phyloP scores from a whole-genome alignment of 2,329 filamentous ascomycete species.

The Ophiostoma sp. region DNA sequence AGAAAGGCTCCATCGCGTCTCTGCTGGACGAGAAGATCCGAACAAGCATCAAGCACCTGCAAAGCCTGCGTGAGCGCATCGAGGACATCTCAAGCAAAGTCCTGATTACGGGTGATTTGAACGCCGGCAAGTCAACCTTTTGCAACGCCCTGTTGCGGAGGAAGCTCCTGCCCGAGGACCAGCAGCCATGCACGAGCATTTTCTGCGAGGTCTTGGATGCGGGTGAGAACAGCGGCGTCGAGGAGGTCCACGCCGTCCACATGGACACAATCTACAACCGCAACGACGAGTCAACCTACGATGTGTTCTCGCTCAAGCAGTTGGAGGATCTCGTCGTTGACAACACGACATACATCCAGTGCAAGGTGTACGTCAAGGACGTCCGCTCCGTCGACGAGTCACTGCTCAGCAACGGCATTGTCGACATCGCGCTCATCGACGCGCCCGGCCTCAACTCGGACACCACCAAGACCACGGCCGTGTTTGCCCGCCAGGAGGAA shows the following conservation, averaged over 20 bases:
- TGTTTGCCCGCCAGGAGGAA: conserved; percentile 95
- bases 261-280: conserved; percentile 74
- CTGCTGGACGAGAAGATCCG: conserved; percentile 90
- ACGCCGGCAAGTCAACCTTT: conserved; percentile 97
- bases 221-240: conserved; percentile 80
- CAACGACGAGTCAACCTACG: conserved; percentile 89
- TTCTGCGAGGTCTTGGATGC: conserved; percentile 96
- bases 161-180: conserved; percentile 91
- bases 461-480: conserved; percentile 92
- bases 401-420: conserved; percentile 91
- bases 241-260: conserved; percentile 94
- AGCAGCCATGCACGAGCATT: conserved; percentile 96
- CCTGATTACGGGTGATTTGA: conserved; percentile 88
- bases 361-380: conserved; percentile 95
- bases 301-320: conserved; percentile 71
- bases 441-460: conserved; percentile 93
- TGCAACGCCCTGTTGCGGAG: conserved; percentile 93
- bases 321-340: conserved; percentile 87
- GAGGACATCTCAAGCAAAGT: conserved; percentile 98
- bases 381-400: conserved; percentile 85
- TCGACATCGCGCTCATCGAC: conserved; percentile 96
- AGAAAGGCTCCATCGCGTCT: conserved; percentile 85
- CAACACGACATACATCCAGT: conserved; percentile 82
- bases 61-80: conserved; percentile 82
- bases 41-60: conserved; percentile 85